Evolutionary conservation across 352 stramenopile genomes (phyloP), one percentile per base, ranked within the genome.

Genomic region (Phytophthora pistaciae): DNA sequence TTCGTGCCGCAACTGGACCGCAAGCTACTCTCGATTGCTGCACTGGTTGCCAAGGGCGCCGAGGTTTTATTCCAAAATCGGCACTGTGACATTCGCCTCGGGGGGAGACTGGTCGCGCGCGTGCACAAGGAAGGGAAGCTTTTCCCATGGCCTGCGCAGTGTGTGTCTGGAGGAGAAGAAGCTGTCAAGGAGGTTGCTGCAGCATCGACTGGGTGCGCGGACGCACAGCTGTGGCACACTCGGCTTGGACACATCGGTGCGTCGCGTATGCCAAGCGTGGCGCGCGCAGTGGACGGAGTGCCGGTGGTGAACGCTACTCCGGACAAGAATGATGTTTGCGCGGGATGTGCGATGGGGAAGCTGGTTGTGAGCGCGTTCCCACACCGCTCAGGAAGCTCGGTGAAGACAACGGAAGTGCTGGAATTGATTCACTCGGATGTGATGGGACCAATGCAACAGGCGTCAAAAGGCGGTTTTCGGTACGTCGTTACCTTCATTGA

Each of bases 41-140:
- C 40, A 48, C 40, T 48, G 40, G 40, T 48, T 48, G 40, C 40
- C 14, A 48, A 48, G 18, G 40, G 40, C 18, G 40, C 40, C 13
- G 40, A 48, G 18, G 40, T 48, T 48, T 48, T 48, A n/a, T 48
- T 48, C 18, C 14, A n/a, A 48, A 16, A 48, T 1, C 13, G 18
- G 4, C 40, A n/a, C 40, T 48, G 18, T 48, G 40, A 48, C 18
- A 48, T 48, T 48, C 40, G 40, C 16, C 18, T 48, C 40, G 40
- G 40, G 16, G 40, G 40, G 4, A 48, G 40, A 48, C 18, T 48
- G 14, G 18, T 48, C 40, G 40, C 40, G 16, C 40, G 40, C 18
- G 40, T 48, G 40, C 40, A 48, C 40, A 48, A 48, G 40, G 40
- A 48, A 48, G 40, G 40, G 16, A 48, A 48, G 40, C 40, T 48